phyloP scores from a whole-genome alignment of 306 rosid genomes.

The Clitoria ternatea region DNA sequence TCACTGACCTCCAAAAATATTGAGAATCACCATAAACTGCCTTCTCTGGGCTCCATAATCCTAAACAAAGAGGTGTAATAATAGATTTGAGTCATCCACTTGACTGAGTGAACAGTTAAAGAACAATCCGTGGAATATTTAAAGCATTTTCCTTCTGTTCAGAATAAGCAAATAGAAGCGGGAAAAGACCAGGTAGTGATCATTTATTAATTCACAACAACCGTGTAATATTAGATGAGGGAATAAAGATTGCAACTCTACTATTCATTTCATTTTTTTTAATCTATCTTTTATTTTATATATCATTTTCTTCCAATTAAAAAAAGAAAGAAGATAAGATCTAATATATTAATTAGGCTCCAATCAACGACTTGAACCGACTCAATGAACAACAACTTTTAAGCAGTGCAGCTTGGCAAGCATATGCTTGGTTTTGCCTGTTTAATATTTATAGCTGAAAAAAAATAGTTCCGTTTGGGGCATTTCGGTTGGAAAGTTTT shows the following conservation, averaged over 20 bases:
- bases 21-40: too few relatives aligned
- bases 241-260: conserved; percentile 3
- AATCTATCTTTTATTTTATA: not conserved
- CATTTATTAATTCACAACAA: conserved; percentile 15
- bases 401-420: not conserved
- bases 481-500: not conserved
- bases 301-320: not conserved
- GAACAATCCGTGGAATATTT: not conserved
- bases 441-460: not conserved
- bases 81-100: not conserved
- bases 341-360: not conserved
- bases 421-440: not conserved
- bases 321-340: not conserved
- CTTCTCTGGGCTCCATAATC: not conserved
- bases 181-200: not conserved
- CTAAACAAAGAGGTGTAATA: not conserved
- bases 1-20: too few relatives aligned
- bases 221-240: not conserved
- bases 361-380: not conserved
- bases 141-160: not conserved
- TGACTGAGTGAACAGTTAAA: not conserved
- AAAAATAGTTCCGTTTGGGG: not conserved
- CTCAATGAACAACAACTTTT: not conserved
- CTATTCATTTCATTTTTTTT: not conserved
- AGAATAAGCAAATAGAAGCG: not conserved